phyloP scores from a whole-genome alignment of 2,329 filamentous ascomycete species.

The Trichoderma sp. region DNA sequence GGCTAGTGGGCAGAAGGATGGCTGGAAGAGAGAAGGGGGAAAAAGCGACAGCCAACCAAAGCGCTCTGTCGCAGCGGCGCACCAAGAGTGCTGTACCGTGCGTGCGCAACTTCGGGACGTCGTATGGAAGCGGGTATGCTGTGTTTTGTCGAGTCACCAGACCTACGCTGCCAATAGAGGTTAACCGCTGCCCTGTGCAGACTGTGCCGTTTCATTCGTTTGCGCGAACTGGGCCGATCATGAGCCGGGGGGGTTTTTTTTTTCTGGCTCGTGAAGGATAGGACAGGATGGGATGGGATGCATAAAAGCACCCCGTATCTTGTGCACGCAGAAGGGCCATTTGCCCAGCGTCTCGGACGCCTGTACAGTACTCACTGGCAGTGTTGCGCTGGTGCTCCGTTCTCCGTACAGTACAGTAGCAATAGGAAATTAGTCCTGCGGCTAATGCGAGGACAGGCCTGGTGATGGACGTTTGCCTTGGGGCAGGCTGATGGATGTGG shows the following conservation, averaged over 20 bases:
- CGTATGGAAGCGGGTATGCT: constrained; percentile 20
- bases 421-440: neutral
- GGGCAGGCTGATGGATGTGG: constrained; percentile 13
- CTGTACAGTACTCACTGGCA: neutral
- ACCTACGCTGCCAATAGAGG: constrained; percentile 24
- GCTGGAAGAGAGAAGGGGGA: neutral
- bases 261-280: constrained; percentile 6
- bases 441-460: constrained; percentile 12
- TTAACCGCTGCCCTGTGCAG: constrained; percentile 29
- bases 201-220: constrained; percentile 33
- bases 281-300: no score
- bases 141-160: constrained; percentile 25
- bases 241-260: constrained; percentile 32
- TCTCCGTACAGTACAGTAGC: neutral
- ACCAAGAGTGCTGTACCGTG: constrained; percentile 11
- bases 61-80: constrained; percentile 1
- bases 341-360: neutral
- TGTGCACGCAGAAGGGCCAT: neutral
- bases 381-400: neutral
- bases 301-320: constrained; percentile 3
- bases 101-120: constrained; percentile 20
- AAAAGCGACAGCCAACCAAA: constrained; percentile 13
- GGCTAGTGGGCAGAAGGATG: constrained; percentile 11
- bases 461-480: constrained; percentile 12
- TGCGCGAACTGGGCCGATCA: constrained; percentile 31